Percentiles rank a stretch among this genome's conserved stretches.
These are phyloP conservation scores for Atractiella rhizophila DNA, from an alignment of 768 basidiomycete genomes.

Conservation along the genomic window DNA sequence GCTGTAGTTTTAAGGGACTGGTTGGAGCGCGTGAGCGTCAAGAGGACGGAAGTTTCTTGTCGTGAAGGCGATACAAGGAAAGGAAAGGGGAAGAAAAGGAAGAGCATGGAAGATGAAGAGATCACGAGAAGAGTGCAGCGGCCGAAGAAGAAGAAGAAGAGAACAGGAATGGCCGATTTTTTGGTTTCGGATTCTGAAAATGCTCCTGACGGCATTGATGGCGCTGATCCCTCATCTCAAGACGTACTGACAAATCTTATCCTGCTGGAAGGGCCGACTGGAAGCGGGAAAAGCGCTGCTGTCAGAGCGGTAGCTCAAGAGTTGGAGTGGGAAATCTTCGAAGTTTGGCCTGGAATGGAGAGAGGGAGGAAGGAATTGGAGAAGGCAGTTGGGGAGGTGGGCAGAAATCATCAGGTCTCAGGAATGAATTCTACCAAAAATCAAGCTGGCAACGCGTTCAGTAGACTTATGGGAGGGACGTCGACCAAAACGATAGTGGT, in stretches of 20 bases:
- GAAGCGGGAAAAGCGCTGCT: conserved; percentile 70
- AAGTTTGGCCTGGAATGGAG: conserved; percentile 79
- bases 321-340: conserved; percentile 85
- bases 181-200: conserved; percentile 28
- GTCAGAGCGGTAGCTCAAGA: conserved; percentile 86
- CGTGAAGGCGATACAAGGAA: background rate
- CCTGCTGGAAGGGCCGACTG: conserved; percentile 53
- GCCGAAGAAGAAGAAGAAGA: background rate
- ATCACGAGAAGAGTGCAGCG: too few species aligned
- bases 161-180: conserved; percentile 26
- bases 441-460: background rate
- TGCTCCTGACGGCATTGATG: conserved; percentile 9
- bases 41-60: conserved; percentile 20
- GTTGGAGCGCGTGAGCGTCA: conserved; percentile 44
- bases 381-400: conserved; percentile 66
- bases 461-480: background rate
- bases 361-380: conserved; percentile 55
- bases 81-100: background rate
- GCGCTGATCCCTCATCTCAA: conserved; percentile 2
- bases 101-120: background rate
- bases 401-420: conserved; percentile 65
- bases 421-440: conserved; percentile 3
- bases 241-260: conserved; percentile 54
- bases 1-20: conserved; percentile 52
- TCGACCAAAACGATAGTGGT: background rate